Evolutionary conservation across 2,329 filamentous ascomycete species (phyloP).

Genomic region (Aspergillus fumigatiaffinis): DNA sequence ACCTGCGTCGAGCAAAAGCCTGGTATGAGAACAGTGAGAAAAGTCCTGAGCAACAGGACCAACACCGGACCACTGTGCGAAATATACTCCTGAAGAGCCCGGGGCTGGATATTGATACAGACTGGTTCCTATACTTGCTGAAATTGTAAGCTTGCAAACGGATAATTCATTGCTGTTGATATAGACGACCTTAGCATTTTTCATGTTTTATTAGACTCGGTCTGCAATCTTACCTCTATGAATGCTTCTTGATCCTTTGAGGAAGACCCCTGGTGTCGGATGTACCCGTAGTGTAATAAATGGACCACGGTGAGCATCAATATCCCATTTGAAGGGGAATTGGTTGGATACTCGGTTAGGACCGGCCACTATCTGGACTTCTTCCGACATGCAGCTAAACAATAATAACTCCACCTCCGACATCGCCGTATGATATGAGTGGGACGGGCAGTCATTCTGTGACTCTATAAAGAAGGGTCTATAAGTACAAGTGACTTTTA

Average conservation of each 20-base stretch:
- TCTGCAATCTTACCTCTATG: neutral
- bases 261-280: no score
- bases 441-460: neutral
- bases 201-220: neutral
- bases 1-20: neutral
- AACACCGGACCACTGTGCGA: neutral
- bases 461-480: neutral
- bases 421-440: conserved; percentile 1
- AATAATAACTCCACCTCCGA: conserved; percentile 2
- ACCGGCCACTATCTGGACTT: neutral
- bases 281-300: no score
- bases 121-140: neutral
- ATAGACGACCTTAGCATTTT: neutral
- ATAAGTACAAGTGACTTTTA: neutral
- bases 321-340: neutral
- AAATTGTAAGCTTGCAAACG: neutral
- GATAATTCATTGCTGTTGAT: neutral
- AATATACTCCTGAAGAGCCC: neutral
- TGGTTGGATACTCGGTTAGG: neutral
- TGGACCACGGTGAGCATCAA: no score
- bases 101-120: neutral
- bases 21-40: neutral
- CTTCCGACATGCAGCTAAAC: neutral
- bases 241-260: neutral
- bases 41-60: neutral